These are phyloP conservation scores for Triticum dicoccoides DNA, from an alignment of 176 grass and related monocot genomes.

Conservation along the genomic window DNA sequence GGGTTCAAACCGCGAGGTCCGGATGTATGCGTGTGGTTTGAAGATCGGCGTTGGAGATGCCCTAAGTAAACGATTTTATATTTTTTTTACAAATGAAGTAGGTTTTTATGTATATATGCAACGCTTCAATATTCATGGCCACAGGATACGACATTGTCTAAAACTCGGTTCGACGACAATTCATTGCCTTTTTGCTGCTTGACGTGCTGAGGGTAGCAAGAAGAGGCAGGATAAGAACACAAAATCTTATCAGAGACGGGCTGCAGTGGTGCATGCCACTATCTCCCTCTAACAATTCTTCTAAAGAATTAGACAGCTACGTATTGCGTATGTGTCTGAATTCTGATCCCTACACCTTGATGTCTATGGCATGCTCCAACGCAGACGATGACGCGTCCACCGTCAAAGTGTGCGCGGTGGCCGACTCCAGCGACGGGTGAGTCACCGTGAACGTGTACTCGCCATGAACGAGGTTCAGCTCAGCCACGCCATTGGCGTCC, in stretches of 20 bases:
- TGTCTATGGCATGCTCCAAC: neutral
- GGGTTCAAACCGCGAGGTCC: too few relatives aligned
- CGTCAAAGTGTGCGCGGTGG: neutral
- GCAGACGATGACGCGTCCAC: neutral
- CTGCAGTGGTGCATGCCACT: neutral
- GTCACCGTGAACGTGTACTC: slow-evolving; percentile 48
- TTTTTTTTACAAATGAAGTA: too few relatives aligned
- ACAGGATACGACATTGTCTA: too few relatives aligned
- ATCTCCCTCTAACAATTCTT: neutral
- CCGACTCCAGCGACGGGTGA: slow-evolving; percentile 25
- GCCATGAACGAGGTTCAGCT: slow-evolving; percentile 47
- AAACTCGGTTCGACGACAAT: too few relatives aligned
- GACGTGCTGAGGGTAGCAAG: neutral
- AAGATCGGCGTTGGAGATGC: too few relatives aligned
- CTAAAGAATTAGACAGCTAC: neutral
- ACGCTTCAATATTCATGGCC: too few relatives aligned
- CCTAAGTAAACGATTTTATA: too few relatives aligned
- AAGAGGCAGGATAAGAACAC: neutral
- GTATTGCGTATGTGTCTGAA: neutral
- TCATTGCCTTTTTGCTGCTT: neutral
- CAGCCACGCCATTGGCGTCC: slow-evolving; percentile 15
- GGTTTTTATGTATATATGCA: too few relatives aligned
- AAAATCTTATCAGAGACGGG: neutral
- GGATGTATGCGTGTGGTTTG: too few relatives aligned
- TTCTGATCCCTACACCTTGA: slow-evolving; percentile 8